Evolutionary conservation across 2,329 filamentous ascomycete genomes (phyloP), one percentile per base, ranked within the genome.

Genomic region (Fusarium sp.): DNA sequence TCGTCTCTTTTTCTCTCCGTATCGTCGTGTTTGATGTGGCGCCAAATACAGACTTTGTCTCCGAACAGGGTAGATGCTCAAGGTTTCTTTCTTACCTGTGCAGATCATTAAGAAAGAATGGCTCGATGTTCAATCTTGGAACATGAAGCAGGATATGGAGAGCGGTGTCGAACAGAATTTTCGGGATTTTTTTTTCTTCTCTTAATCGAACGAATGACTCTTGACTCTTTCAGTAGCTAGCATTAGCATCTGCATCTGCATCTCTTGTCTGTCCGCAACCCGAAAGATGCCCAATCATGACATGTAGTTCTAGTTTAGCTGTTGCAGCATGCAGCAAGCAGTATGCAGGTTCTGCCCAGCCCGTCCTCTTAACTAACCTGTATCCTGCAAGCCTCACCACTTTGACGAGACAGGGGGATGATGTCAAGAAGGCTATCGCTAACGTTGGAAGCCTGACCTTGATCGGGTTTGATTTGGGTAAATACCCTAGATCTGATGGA

Each of bases 111-210:
- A 72, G 18, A 18, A 46, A 11, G 31, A 12, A 45, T n/a, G 42
- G 28, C 42, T 45, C 11, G 23, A 20, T 45, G 8, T n/a, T 31
- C 31, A 23, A 28, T n/a, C 42, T 45, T 45, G 42, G 42, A 45
- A 30, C 30, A 30, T 3, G 30, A 30, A 30, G 30, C 30, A 30
- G 20, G 13, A 18, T n/a, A 31, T n/a, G 12, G 26, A 18, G 70
- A 72, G 72, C 72, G 72, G 70, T 73, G 72, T 72, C 72, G 38
- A 64, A 23, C 23, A 53, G 34, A 57, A 45, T 46, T 62, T 50
- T 44, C 57, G 40, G 66, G 28, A 37, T 47, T 46, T 70, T 56
- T 70, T 41, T 31, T 45, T 23, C 23, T 23, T 6, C 6, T 23
- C 36, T 37, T n/a, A 37, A 37, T 45, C 28, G 20, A 45, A 28